These are phyloP conservation scores for Solanum clarkiae DNA, from an alignment of 257 asterid species.

Conservation along the genomic window DNA sequence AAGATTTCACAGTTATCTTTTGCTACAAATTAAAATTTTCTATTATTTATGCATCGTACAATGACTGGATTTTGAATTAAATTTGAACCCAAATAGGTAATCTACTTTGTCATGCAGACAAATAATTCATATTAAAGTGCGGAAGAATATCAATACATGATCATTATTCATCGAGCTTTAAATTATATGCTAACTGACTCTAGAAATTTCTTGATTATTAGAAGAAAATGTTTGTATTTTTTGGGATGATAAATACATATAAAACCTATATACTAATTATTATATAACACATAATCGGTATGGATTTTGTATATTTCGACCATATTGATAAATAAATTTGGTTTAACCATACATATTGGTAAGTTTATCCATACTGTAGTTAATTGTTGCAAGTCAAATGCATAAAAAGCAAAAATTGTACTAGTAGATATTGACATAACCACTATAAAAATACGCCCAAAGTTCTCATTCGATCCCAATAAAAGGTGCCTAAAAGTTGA, in stretches of 20 bases:
- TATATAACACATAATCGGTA: background rate
- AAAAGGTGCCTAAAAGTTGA: background rate
- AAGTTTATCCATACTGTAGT: background rate
- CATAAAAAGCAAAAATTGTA: background rate
- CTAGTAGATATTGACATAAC: background rate
- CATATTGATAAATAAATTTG: background rate
- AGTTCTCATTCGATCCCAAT: background rate
- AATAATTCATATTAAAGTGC: background rate
- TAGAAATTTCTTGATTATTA: background rate
- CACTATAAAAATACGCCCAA: background rate
- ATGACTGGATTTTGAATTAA: background rate
- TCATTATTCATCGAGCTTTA: background rate
- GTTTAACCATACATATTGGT: background rate
- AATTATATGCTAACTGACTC: background rate
- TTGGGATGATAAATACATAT: background rate
- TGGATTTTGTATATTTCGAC: background rate
- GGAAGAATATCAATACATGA: background rate
- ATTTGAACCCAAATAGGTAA: background rate
- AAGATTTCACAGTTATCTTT: background rate
- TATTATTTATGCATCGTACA: background rate
- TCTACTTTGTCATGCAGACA: background rate
- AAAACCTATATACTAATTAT: no score
- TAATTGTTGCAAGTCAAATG: background rate
- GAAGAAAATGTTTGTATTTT: background rate
- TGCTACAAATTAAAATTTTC: background rate